phyloP scores from a whole-genome alignment of 768 basidiomycete species.

The Lactarius deliciosus region DNA sequence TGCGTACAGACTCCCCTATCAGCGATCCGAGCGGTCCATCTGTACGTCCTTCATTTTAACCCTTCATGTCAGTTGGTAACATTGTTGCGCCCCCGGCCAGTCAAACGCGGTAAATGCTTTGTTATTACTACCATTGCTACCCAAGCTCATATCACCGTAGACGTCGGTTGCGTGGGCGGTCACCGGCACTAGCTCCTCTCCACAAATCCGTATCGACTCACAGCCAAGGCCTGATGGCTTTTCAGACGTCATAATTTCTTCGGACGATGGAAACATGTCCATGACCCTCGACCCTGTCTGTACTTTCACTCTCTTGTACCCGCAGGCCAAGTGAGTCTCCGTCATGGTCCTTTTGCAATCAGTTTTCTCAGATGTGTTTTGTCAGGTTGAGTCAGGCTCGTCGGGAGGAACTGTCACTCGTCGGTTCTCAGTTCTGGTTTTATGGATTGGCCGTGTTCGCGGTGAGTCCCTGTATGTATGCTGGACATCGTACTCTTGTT shows the following conservation, averaged over 20 bases:
- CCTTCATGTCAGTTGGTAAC: not conserved
- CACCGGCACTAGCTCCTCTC: not conserved
- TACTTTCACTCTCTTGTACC: conserved; percentile 22
- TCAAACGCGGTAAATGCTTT: not conserved
- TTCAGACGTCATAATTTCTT: conserved; percentile 8
- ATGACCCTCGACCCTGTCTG: conserved; percentile 18
- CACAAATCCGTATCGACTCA: not conserved
- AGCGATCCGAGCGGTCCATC: not conserved
- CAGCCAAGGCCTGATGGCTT: conserved; percentile 10
- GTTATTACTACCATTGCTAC: not conserved
- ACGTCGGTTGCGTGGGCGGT: conserved; percentile 5
- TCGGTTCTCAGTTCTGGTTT: conserved; percentile 29
- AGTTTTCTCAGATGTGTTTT: not conserved
- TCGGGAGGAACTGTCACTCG: conserved; percentile 25
- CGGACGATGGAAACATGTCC: not conserved
- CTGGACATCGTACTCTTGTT: not conserved
- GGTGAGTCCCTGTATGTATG: conserved; percentile 5
- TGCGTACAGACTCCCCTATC: not conserved
- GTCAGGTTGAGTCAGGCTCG: conserved; percentile 19
- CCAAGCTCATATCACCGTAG: not conserved
- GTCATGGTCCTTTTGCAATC: no score
- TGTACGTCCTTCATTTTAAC: not conserved
- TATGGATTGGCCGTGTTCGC: conserved; percentile 30
- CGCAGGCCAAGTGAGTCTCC: conserved; percentile 15
- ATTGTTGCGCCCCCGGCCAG: not conserved